phyloP scores from a whole-genome alignment of 306 rosid species.

The Neltuma alba region DNA sequence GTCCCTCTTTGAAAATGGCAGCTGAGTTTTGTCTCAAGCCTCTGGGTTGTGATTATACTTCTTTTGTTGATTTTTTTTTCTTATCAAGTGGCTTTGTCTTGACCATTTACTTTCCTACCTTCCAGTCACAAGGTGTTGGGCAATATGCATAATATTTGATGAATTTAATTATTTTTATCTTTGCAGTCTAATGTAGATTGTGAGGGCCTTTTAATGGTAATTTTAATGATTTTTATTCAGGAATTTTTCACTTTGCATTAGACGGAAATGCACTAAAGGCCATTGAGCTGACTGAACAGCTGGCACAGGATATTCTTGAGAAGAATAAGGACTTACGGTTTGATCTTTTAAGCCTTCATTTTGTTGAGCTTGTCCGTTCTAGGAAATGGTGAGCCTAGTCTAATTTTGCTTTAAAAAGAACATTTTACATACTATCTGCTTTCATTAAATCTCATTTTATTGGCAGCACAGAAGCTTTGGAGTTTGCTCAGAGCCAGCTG shows the following conservation, averaged over 20 bases:
- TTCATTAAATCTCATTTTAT: conserved; percentile 42
- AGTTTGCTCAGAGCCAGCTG: conserved; percentile 77
- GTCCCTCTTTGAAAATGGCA: background rate
- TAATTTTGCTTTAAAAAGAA: conserved; percentile 24
- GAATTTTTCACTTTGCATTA: conserved; percentile 61
- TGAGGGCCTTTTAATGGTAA: conserved; percentile 22
- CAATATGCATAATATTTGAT: conserved; percentile 13
- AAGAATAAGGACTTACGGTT: conserved; percentile 78
- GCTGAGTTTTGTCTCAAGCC: conserved; percentile 22
- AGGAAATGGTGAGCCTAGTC: conserved; percentile 70
- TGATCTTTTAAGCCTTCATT: conserved; percentile 92
- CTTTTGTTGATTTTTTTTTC: background rate
- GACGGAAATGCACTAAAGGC: conserved; percentile 89
- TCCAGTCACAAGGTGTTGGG: conserved; percentile 7
- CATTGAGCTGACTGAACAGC: conserved; percentile 78
- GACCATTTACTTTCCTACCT: background rate
- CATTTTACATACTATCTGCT: conserved; percentile 19
- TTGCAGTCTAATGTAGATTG: conserved; percentile 11
- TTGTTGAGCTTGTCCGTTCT: conserved; percentile 80
- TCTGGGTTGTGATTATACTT: conserved; percentile 26
- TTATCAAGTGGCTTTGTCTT: conserved; percentile 8
- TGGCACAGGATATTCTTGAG: conserved; percentile 69
- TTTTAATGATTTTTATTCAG: conserved; percentile 47
- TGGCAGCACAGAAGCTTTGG: conserved; percentile 98
- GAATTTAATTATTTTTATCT: background rate